Evolutionary conservation across 345 rosid species (phyloP), one percentile per base, ranked within the genome.

Genomic region (Passiflora organensis): DNA sequence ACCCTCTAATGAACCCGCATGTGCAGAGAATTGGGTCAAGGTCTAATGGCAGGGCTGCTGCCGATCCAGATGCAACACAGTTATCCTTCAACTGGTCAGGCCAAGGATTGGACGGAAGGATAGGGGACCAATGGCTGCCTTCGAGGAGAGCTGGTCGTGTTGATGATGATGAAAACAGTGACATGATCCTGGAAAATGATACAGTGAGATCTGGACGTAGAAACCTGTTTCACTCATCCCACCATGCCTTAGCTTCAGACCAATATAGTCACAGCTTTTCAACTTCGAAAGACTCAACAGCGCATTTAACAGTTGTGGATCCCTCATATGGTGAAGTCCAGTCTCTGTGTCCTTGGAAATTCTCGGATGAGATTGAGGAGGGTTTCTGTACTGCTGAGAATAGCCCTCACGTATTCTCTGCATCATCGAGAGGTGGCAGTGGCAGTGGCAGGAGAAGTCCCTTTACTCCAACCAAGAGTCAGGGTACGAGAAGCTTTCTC

Each of bases 131-230:
- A 41, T 56, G 44, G 25, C 58, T 24, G 25, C 48, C 64, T 37
- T 69, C 72, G 50, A 50, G 55, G 58, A 37, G n/a, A 49, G 70
- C 58, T 56, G n/a, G n/a, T n/a, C n/a, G n/a, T n/a, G 8, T 52
- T 12, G 57, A 25, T 18, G 91, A 83, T 52, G 81, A 80, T 49
- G 87, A 73, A 56, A 76, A 67, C 51, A 69, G 72, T 42, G 89
- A 85, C 58, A 88, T 84, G 67, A 81, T 82, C 58, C 88, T 91
- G 10, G 87, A 81, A 73, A 72, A 86, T 8, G 90, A 91, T 73
- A 67, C 57, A 0, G 80, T 76, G 53, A 86, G 79, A 56, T 79
- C 85, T 13, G 82, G 76, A 47, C 67, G 80, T 14, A 60, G 80
- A 60, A 84, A 78, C 57, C 72, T 74, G 32, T 76, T 78, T 43